Conservation (phyloP, 768 basidiomycete species). For the Tricholoma furcatifolium region DNA sequence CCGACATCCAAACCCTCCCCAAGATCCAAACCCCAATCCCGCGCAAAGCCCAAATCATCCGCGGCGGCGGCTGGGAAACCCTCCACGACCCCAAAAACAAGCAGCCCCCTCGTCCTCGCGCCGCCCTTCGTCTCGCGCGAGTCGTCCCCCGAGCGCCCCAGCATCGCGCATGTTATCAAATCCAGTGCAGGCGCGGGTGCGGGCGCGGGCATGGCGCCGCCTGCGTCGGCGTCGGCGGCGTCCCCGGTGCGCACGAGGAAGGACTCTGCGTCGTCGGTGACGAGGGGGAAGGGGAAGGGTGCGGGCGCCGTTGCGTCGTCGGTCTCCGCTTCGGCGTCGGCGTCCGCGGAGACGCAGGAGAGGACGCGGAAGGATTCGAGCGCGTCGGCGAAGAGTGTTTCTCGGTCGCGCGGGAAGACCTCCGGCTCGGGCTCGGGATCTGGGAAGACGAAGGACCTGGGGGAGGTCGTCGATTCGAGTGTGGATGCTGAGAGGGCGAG, state of each 20-base stretch:
- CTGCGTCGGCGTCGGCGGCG: constrained; percentile 2
- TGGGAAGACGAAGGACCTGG: constrained; percentile 19
- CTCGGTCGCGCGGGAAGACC: constrained; percentile 7
- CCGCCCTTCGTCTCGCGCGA: constrained; percentile 9
- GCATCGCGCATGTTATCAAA: constrained; percentile 4
- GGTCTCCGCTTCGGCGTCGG: neutral
- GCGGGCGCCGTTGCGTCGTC: constrained; percentile 5
- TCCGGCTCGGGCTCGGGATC: too few species aligned
- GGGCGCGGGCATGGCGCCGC: neutral
- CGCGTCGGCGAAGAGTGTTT: constrained; percentile 3
- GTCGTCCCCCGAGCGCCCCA: constrained; percentile 9
- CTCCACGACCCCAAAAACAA: constrained; percentile 14
- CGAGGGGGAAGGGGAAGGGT: neutral
- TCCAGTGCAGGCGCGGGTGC: neutral
- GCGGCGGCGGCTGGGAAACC: neutral
- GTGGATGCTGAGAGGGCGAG: constrained; percentile 28
- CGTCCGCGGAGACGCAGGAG: neutral
- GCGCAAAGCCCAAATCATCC: constrained; percentile 17
- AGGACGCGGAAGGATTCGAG: constrained; percentile 7
- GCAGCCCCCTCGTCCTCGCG: constrained; percentile 24
- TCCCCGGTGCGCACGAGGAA: constrained; percentile 4
- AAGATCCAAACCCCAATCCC: constrained; percentile 18
- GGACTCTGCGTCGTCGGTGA: constrained; percentile 1
- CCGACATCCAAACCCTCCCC: constrained; percentile 17
- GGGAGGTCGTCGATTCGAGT: constrained; percentile 33